Conservation (phyloP, 2,329 filamentous ascomycete species). For the Cordyceps sp. region DNA sequence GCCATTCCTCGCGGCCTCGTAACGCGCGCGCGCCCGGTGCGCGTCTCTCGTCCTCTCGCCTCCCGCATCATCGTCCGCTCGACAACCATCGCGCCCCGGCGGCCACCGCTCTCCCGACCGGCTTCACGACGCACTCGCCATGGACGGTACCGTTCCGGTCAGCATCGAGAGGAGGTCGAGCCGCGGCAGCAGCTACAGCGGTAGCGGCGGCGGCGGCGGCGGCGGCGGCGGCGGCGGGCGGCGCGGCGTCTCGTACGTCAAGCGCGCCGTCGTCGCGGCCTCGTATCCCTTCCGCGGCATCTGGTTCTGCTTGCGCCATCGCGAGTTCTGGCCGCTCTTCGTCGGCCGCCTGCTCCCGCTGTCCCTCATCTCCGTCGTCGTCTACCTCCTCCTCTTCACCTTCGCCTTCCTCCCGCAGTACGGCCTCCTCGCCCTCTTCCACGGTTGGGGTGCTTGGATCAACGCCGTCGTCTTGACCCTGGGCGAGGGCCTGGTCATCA, state of each 20-base stretch:
- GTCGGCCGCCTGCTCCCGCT: constrained; percentile 63
- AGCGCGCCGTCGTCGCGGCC: constrained; percentile 26
- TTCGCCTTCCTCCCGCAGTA: constrained; percentile 83
- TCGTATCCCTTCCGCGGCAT: constrained; percentile 55
- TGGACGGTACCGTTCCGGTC: constrained; percentile 4
- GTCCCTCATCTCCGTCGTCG: constrained; percentile 63
- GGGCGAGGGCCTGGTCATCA: constrained; percentile 62
- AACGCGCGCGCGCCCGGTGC: too few species aligned
- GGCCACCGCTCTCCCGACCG: too few species aligned
- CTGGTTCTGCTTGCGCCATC: constrained; percentile 62
- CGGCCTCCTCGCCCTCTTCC: constrained; percentile 77
- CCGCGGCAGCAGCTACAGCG: too few species aligned
- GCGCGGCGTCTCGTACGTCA: constrained; percentile 18
- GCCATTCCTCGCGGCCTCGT: too few species aligned
- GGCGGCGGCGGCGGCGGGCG: neutral
- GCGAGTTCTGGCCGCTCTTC: constrained; percentile 71
- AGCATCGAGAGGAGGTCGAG: constrained; percentile 1
- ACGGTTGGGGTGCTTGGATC: constrained; percentile 74
- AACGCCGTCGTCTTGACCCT: constrained; percentile 77
- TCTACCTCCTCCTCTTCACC: constrained; percentile 73
- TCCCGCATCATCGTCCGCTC: too few species aligned
- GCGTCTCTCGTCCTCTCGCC: too few species aligned
- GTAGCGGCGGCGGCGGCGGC: too few species aligned
- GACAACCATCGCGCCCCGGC: too few species aligned
- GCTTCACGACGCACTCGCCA: too few species aligned